Base-by-base conservation (phyloP, 2,329 filamentous ascomycete genomes). In the Aspergillus pseudoterreus region DNA sequence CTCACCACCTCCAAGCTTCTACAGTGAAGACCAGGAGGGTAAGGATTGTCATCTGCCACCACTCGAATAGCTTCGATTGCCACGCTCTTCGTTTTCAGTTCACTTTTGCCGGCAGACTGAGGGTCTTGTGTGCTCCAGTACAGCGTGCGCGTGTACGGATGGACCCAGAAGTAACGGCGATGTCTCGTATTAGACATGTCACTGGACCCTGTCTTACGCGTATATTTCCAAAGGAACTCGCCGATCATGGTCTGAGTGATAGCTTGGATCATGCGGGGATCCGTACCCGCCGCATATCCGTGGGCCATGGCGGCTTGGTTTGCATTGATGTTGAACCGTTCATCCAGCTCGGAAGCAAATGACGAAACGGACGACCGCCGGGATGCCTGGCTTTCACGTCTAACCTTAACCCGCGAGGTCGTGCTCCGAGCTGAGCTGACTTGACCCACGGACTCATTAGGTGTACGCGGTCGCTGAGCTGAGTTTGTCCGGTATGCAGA, bases 201-300 rank as follows among this genome's bases (percentile, higher is more conserved):
- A 49, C 85, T 88, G 21, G 92, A 86, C n/a, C 91, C 92, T 53
- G 92, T 81, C 75, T 94, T 96, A 63, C 94, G 87, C 0, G 94
- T 99, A 73, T 99, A 99, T 71, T 99, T 99, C 94, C 94, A 99
- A 38, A 99, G 79, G 70, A 92, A 97, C 70, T 99, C 94, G 50
- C 94, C 94, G 66, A 99, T 97, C 94, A 99, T 99, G 15, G 94
- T 97, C 72, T 99, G 92, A 2, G 94, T 99, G 59, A 99, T 96
- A 45, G 94, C 94, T 75, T 96, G 91, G 61, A 99, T 97, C 91
- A 99, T 96, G 62, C 92, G 88, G 56, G 92, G 92, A 73, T 99
- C 94, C 4, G 91, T 95, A 57, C 82, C 82, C 17, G 84, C 78
- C 9, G 84, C 82, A 54, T 94, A 81, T 12, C 85, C 86, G 43